These are phyloP conservation scores for Aspergillus conjunctus DNA, from an alignment of 495 filamentous ascomycete genomes.

Conservation along the genomic window DNA sequence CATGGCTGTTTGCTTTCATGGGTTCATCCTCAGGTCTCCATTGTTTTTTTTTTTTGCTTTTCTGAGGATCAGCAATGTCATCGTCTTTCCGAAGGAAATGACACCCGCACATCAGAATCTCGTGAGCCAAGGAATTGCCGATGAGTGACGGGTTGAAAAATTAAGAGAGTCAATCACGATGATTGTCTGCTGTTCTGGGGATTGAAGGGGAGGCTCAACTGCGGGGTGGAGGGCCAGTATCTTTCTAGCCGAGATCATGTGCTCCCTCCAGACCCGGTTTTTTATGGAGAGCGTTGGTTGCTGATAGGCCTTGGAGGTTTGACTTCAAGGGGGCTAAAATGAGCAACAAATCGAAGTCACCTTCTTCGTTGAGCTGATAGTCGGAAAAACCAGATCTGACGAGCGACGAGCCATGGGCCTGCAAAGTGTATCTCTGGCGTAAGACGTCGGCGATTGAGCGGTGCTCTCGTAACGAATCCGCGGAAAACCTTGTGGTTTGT, in stretches of 20 bases:
- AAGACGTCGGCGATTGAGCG: not conserved
- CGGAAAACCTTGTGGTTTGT: conserved; percentile 17
- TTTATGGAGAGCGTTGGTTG: conserved; percentile 3
- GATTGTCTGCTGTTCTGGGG: conserved; percentile 4
- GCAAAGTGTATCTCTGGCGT: conserved; percentile 14
- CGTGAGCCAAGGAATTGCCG: conserved; percentile 15
- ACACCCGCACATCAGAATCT: conserved; percentile 9
- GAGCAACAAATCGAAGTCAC: not conserved
- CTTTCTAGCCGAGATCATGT: conserved; percentile 19
- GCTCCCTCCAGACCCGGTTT: not conserved
- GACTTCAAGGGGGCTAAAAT: not conserved
- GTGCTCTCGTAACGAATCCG: conserved; percentile 9
- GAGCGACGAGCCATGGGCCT: conserved; percentile 9
- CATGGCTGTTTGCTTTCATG: not conserved
- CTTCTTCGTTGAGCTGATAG: not conserved
- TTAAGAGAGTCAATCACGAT: not conserved
- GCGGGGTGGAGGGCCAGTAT: conserved; percentile 16
- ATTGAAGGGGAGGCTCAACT: conserved; percentile 23
- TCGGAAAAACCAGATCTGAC: conserved; percentile 19
- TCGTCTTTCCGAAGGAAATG: not conserved
- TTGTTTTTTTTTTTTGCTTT: not conserved
- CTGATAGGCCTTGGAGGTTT: not conserved
- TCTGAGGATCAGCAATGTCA: not conserved
- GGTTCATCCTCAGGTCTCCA: not conserved
- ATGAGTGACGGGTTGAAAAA: conserved; percentile 2